Evolutionary conservation across 371 early-diverging fungal species (phyloP).

Genomic region (Mucor plumbeus): DNA sequence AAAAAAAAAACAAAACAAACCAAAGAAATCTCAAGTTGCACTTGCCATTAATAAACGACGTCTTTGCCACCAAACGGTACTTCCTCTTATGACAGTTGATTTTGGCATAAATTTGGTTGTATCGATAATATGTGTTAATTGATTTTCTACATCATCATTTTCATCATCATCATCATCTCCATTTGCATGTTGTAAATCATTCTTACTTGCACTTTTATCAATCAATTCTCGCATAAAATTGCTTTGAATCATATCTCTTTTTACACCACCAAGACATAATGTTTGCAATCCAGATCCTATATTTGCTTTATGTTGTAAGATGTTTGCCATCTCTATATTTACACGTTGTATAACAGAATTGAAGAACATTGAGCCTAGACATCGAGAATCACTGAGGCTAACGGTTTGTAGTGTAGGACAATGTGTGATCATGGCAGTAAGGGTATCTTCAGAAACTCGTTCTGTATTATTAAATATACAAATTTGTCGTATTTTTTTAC

Average conservation of each 20-base stretch:
- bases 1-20: background rate
- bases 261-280: conserved; percentile 45
- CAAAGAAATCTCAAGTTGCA: background rate
- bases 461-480: conserved; percentile 47
- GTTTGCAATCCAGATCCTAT: conserved; percentile 33
- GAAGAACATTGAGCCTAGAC: conserved; percentile 41
- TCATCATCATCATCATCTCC: conserved; percentile 18
- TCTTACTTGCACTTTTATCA: conserved; percentile 39
- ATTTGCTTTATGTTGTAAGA: conserved; percentile 14
- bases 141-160: conserved; percentile 19
- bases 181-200: conserved; percentile 21
- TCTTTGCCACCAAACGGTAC: conserved; percentile 55
- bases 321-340: conserved; percentile 34
- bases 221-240: conserved; percentile 29
- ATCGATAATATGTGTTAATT: conserved; percentile 22
- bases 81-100: conserved; percentile 45
- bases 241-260: conserved; percentile 38
- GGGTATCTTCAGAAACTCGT: conserved; percentile 38
- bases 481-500: conserved; percentile 37
- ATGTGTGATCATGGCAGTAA: conserved; percentile 39
- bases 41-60: conserved; percentile 13
- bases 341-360: conserved; percentile 40
- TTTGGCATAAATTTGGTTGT: conserved; percentile 40
- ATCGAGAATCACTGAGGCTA: conserved; percentile 51
- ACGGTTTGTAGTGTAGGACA: conserved; percentile 36